Base-by-base conservation (phyloP, 2,329 filamentous ascomycete species). In the Stachybotrys chlorohalonatus region DNA sequence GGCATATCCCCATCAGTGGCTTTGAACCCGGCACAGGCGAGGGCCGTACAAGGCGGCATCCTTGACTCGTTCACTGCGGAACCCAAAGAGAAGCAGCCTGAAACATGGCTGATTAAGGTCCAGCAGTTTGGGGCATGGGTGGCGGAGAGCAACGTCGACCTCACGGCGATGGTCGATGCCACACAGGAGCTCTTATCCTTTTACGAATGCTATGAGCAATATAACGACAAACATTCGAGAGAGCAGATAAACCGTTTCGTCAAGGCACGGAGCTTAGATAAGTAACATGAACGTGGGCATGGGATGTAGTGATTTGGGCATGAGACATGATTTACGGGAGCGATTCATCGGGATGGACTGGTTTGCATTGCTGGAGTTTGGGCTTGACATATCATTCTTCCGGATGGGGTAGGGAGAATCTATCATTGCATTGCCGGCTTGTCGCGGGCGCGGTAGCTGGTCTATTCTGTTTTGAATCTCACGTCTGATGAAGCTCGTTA, bases 121-220 rank as follows among this genome's bases (percentile, higher is more conserved):
- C 79, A 83, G 63, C 74, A 79, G 39, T 83, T 81, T 56, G 81
- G 90, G 9, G 81, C 83, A 47, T 96, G 91, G 87, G 76, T 96
- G 55, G 88, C 91, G 1, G 90, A 95, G 66, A 94, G 89, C 63
- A 87, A 84, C 55, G 83, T 96, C 48, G 89, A 95, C 63, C 87
- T 96, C 64, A 84, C 89, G 60, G 87, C 85, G 36, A 86, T 95
- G 69, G 87, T 95, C 52, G 90, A 96, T 70, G 90, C 88, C 64
- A 93, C 89, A 0, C 92, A 96, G 71, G 92, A 96, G 72, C 81
- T 96, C 58, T 89, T 96, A 53, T 92, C 89, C 4, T 82, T 96
- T 59, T 96, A 96, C 67, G 89, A 95, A 65, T 81, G 75, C 57
- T 75, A 81, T 52, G 81, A 84, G 64, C 75, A 81, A 60, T 83